Evolutionary conservation across 2,329 filamentous ascomycete genomes (phyloP), one percentile per base, ranked within the genome.

Genomic region (Diaporthe vaccinii): DNA sequence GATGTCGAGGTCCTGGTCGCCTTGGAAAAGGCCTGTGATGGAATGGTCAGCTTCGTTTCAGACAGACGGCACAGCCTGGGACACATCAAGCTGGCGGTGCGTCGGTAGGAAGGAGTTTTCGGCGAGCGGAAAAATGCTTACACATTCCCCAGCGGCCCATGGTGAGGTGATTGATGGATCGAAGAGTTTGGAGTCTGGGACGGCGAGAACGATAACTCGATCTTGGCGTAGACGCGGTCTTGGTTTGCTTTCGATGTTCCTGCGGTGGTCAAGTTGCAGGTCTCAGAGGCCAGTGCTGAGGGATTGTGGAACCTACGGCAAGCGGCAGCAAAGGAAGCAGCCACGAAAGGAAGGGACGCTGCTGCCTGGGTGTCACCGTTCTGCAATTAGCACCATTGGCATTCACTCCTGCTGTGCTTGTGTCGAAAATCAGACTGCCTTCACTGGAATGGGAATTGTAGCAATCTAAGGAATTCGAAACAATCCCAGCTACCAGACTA

Each of bases 1-100:
- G 41, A 75, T 36, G 28, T 69, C 70, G 20, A n/a, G 14, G 59
- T 75, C 69, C 58, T 53, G 59, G 58, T 75, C 70, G 44, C 74
- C 51, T 34, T 73, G 25, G 51, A 75, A 73, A 25, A 75, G 69
- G 44, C 69, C 69, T 75, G 20, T 36, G 28, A 10, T 36, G 28
- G 62, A 17, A 15, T 36, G 12, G 20, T 67, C 44, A 67, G 44
- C 22, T 36, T 36, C 9, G 4, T 1, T n/a, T 2, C 12, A 14
- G 25, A 2, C 20, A 25, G 2, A 3, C 6, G 7, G 14, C 9
- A 15, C 31, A 17, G 22, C 9, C 5, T 36, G 22, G 20, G 20
- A 15, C 8, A 22, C 5, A 3, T 22, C 25, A 46, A 39, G 25
- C 2, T 14, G 4, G 10, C 17, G 17, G 2, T 28, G 15, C 25